These are phyloP conservation scores for Blastobotrys terrestris DNA, from an alignment of 805 yeast genomes.

Conservation along the genomic window DNA sequence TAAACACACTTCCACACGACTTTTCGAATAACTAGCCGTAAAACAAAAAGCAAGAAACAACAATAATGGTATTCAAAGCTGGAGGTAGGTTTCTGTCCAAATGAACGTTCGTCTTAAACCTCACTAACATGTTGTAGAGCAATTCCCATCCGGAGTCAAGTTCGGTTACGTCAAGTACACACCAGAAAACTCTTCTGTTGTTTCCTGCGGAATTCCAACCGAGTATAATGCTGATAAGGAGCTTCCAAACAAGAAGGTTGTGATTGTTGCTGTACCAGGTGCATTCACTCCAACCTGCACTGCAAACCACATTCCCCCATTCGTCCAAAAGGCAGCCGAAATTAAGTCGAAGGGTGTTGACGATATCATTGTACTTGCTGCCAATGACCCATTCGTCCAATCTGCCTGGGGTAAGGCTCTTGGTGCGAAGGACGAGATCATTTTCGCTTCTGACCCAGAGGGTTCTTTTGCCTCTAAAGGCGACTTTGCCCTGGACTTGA, in stretches of 20 bases:
- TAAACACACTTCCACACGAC: no score
- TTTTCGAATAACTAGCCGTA: no score
- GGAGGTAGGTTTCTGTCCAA: background rate
- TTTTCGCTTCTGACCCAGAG: constrained; percentile 63
- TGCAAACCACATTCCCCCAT: constrained; percentile 66
- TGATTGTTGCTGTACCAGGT: constrained; percentile 75
- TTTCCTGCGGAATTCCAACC: constrained; percentile 36
- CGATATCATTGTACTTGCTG: constrained; percentile 54
- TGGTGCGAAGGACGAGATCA: constrained; percentile 33
- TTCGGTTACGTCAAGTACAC: constrained; percentile 31
- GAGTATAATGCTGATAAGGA: constrained; percentile 32
- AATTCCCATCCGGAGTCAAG: constrained; percentile 30
- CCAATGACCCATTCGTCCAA: constrained; percentile 66
- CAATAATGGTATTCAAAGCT: background rate
- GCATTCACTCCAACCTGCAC: constrained; percentile 84
- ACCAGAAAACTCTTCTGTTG: constrained; percentile 26
- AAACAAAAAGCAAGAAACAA: no score
- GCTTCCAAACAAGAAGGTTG: constrained; percentile 44
- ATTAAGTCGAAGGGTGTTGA: constrained; percentile 58
- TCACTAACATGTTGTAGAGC: constrained; percentile 2
- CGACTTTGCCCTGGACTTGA: constrained; percentile 53
- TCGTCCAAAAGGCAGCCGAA: constrained; percentile 42
- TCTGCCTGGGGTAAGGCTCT: constrained; percentile 60
- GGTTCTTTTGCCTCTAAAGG: constrained; percentile 51
- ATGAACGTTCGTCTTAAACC: background rate